Evolutionary conservation across 805 yeast species (phyloP), one percentile per base, ranked within the genome.

Genomic region (Candida methanosorbosa): DNA sequence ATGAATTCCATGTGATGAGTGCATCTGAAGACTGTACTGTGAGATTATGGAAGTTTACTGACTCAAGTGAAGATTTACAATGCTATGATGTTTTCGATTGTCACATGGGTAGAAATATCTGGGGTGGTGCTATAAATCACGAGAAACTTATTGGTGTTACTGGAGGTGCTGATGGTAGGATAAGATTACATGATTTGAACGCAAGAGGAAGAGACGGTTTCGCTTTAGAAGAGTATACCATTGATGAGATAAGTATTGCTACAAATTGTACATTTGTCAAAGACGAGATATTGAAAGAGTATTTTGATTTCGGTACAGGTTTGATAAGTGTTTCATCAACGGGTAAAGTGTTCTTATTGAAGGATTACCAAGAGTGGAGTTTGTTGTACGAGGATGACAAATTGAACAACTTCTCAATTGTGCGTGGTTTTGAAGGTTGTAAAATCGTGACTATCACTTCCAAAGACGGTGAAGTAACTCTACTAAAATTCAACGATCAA

Each of bases 141-240:
- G 46, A 52, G 0, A 49, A 60, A 16, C 52, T 63, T 33, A 44
- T 79, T 3, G 77, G 81, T 7, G 87, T 77, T 2, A 83, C 95
- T 11, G 92, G 95, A 28, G 98, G 98, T 25, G 94, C 94, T 27
- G 98, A 92, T 58, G 97, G 97, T 0, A 72, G 82, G 44, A 57
- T 88, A 2, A 68, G 82, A 42, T 44, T 82, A 5, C 75, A 78
- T 49, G 81, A 81, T 45, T 52, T 81, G 18, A 45, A 45, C 19
- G 59, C 55, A 19, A 35, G 38, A 1, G 18, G 38, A 5, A 59
- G 68, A 40, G 33, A 47, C 2, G 52, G 57, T 8, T 64, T 57
- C 37, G 45, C 42, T 7, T 38, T 43, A 14, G 28, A 39, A 16
- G 39, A 48, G 32, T 63, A 56, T 52, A 38, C 56, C 5, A 34